A percentile compares a stretch with the other conserved stretches of the same genome.
Evolutionary conservation across 192 early-diverging fungal genomes (phyloP).

Genomic region (Cetraspora pellucida): DNA sequence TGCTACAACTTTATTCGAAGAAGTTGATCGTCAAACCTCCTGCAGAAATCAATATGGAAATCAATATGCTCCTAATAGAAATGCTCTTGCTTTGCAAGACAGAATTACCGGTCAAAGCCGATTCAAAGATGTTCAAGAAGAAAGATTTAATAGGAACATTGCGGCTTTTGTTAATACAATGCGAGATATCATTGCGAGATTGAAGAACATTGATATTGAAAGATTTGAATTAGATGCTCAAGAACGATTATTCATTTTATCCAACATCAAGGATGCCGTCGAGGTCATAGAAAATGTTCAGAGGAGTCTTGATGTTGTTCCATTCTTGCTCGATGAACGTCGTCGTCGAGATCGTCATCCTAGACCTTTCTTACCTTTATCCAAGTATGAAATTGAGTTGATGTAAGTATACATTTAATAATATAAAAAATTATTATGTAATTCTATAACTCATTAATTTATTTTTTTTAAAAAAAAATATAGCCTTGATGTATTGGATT

Average conservation of each 20-base stretch:
- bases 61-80: no score
- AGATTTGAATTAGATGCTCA: neutral
- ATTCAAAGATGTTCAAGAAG: neutral
- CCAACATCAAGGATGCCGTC: neutral
- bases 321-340: neutral
- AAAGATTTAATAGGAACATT: neutral
- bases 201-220: neutral
- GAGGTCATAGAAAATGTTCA: neutral
- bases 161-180: neutral
- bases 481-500: neutral
- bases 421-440: neutral
- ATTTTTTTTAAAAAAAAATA: neutral
- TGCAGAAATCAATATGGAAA: neutral
- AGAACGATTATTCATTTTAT: neutral
- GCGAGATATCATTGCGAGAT: neutral
- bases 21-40: neutral
- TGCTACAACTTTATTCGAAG: neutral
- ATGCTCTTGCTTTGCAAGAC: no score
- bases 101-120: neutral
- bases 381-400: neutral
- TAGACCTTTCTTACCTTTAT: neutral
- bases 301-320: neutral
- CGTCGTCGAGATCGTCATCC: neutral
- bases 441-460: neutral
- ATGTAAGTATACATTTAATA: neutral